A percentile compares a stretch with the other conserved stretches of the same genome.
Evolutionary conservation across 345 rosid genomes (phyloP).

Genomic region (Hibiscus syriacus): DNA sequence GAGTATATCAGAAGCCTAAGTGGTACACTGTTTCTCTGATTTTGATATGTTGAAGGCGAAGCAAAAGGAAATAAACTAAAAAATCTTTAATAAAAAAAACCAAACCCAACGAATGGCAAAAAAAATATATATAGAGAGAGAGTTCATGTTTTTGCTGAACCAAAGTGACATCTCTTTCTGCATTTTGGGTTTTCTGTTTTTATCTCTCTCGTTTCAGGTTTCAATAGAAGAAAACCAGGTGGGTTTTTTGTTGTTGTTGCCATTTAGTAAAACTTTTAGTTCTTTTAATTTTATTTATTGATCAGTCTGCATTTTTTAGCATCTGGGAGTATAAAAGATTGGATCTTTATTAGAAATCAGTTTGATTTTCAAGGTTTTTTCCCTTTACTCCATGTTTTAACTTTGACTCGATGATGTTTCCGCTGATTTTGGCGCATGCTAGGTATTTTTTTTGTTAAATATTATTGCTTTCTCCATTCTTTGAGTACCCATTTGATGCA

Average conservation of each 20-base stretch:
- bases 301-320: neutral
- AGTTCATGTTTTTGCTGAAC: slow-evolving; percentile 1
- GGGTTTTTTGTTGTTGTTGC: slow-evolving; percentile 11
- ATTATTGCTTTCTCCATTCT: neutral
- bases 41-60: slow-evolving; percentile 27
- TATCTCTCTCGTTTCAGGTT: slow-evolving; percentile 6
- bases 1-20: slow-evolving; percentile 30
- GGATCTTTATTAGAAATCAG: slow-evolving; percentile 1
- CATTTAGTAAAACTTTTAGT: neutral
- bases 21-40: slow-evolving; percentile 26
- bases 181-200: slow-evolving; percentile 17
- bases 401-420: neutral
- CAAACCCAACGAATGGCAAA: neutral
- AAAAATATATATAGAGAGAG: neutral
- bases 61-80: neutral
- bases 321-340: neutral
- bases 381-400: too few relatives aligned
- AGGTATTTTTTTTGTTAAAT: neutral
- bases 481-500: slow-evolving; percentile 12
- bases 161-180: slow-evolving; percentile 8
- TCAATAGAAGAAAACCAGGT: slow-evolving; percentile 24
- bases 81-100: neutral
- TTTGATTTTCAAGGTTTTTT: slow-evolving; percentile 11
- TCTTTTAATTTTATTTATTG: neutral
- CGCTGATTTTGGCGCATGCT: slow-evolving; percentile 13